These are phyloP conservation scores for Solanum hybrid DNA, from an alignment of 305 asterid genomes.

Conservation along the genomic window DNA sequence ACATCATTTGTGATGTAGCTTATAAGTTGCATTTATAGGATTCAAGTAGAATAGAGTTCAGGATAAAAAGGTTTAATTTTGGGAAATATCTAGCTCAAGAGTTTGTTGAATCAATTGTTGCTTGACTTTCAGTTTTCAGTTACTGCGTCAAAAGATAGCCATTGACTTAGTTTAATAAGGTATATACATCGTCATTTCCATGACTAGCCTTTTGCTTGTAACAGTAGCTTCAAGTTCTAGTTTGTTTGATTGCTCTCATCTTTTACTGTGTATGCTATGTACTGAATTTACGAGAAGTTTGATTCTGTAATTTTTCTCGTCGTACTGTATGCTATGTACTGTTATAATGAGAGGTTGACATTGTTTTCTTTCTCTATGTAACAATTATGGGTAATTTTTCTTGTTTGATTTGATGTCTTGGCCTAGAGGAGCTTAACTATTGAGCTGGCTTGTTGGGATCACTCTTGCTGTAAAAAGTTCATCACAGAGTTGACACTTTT, in stretches of 20 bases:
- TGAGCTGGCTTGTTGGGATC: neutral
- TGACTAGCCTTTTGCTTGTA: neutral
- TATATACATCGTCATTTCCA: neutral
- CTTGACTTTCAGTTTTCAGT: conserved; percentile 1
- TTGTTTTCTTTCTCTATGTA: neutral
- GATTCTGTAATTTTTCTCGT: neutral
- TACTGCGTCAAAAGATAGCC: neutral
- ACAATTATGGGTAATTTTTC: neutral
- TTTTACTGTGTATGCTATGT: neutral
- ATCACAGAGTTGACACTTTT: neutral
- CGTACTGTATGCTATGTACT: neutral
- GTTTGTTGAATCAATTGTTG: neutral
- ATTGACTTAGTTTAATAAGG: neutral
- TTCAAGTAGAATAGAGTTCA: neutral
- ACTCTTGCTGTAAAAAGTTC: neutral
- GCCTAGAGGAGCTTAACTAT: neutral
- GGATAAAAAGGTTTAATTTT: neutral
- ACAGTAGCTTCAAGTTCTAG: neutral
- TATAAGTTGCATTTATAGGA: conserved; percentile 7
- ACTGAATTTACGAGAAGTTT: neutral
- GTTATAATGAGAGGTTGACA: neutral
- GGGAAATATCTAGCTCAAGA: neutral
- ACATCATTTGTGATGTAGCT: neutral
- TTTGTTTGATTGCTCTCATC: neutral
- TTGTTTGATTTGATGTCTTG: neutral